Conservation (phyloP, 2,329 filamentous ascomycete genomes). For the Ophiostoma montium region DNA sequence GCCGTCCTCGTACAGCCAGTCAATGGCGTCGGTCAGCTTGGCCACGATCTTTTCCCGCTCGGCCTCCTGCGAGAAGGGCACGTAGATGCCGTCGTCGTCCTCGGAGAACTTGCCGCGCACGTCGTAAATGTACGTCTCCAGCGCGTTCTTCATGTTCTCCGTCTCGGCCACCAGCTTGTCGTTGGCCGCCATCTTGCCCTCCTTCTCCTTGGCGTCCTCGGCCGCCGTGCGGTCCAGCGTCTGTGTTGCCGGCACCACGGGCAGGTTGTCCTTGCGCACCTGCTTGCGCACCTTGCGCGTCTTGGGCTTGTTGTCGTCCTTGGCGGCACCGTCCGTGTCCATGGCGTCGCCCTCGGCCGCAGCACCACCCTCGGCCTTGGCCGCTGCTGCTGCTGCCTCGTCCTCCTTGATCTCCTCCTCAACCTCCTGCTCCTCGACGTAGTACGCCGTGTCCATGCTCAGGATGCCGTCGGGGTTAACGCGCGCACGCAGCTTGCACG, state of each 20-base stretch:
- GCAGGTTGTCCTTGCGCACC: conserved; percentile 90
- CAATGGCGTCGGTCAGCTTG: conserved; percentile 61
- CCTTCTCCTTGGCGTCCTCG: conserved; percentile 60
- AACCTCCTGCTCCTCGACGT: conserved; percentile 92
- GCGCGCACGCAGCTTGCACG: conserved; percentile 97
- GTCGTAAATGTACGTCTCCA: conserved; percentile 95
- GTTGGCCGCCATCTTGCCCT: conserved; percentile 86
- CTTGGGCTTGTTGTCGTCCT: conserved; percentile 48
- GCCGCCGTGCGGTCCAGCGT: conserved; percentile 59
- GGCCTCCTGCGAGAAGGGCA: conserved; percentile 11
- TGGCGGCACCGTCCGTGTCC: conserved; percentile 67
- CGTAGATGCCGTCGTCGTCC: conserved; percentile 7
- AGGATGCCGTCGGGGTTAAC: conserved; percentile 93
- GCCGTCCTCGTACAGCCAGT: conserved; percentile 97
- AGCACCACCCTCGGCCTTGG: conserved; percentile 1
- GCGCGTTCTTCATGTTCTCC: conserved; percentile 99
- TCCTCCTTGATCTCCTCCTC: conserved; percentile 50
- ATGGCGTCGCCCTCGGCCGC: conserved; percentile 37
- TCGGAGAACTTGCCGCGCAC: conserved; percentile 59
- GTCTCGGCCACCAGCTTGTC: conserved; percentile 98
- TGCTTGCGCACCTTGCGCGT: conserved; percentile 99
- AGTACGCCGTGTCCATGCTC: conserved; percentile 95
- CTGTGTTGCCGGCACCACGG: conserved; percentile 69
- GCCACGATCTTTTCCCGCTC: conserved; percentile 51
- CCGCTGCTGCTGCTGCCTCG: conserved; percentile 13